Evolutionary conservation across 106 monocot genomes (phyloP).

Genomic region (Agapanthus africanus): DNA sequence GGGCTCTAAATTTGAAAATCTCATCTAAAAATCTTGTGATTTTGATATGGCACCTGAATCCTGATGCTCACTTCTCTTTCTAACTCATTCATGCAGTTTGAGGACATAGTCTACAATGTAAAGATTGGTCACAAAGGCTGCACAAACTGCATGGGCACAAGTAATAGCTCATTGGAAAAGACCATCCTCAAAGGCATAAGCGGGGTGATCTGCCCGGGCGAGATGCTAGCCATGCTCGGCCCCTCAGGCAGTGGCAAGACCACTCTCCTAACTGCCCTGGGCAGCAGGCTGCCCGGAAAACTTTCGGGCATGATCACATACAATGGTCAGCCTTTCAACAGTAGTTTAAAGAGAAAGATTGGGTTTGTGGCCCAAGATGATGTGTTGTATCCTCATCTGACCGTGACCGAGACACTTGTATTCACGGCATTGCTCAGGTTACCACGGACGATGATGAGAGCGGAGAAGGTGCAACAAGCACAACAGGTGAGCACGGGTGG

Average conservation of each 20-base stretch:
- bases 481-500: too few relatives aligned
- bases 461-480: conserved; percentile 29
- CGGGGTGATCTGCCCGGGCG: neutral
- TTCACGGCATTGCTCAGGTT: conserved; percentile 41
- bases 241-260: conserved; percentile 2
- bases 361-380: conserved; percentile 50
- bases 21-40: too few relatives aligned
- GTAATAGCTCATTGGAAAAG: conserved; percentile 14
- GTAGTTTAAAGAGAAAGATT: conserved; percentile 22
- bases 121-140: conserved; percentile 10
- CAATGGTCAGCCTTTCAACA: conserved; percentile 27
- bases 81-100: conserved; percentile 61
- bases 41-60: too few relatives aligned
- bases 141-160: neutral
- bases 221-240: conserved; percentile 5
- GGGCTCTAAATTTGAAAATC: too few relatives aligned
- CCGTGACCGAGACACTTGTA: conserved; percentile 38
- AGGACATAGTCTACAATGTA: conserved; percentile 67
- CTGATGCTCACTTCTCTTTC: neutral
- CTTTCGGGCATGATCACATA: conserved; percentile 26
- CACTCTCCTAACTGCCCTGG: conserved; percentile 1
- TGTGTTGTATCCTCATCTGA: conserved; percentile 37
- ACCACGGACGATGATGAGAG: conserved; percentile 17
- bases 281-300: neutral
- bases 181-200: conserved; percentile 1